phyloP scores from a whole-genome alignment of 2,329 filamentous ascomycete species.

The Orbilia oligospora region DNA sequence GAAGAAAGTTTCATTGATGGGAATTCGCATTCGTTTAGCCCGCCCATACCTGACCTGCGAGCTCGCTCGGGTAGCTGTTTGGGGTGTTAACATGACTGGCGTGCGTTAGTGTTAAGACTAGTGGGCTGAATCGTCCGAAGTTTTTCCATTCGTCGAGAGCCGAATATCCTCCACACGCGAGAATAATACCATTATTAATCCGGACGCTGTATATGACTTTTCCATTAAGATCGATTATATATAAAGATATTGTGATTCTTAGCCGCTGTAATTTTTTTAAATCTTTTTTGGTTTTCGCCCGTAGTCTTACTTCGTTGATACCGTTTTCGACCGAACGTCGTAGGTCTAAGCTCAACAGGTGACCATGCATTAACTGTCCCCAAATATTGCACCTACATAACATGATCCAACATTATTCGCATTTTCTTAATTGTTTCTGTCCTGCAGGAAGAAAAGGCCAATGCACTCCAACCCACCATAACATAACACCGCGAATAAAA shows the following conservation, averaged over 20 bases:
- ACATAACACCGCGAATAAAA: no score
- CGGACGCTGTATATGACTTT: neutral
- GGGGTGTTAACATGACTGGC: neutral
- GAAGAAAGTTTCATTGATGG: neutral
- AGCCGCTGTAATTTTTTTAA: conserved; percentile 6
- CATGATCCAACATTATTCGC: no score
- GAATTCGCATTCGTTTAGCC: neutral
- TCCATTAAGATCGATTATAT: neutral
- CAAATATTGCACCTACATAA: conserved; percentile 16
- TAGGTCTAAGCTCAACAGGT: conserved; percentile 6
- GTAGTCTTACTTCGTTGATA: no score
- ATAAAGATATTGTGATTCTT: conserved; percentile 7
- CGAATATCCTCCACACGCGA: neutral
- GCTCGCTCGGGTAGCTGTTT: neutral
- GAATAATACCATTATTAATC: conserved; percentile 13
- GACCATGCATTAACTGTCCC: conserved; percentile 20
- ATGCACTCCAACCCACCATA: neutral
- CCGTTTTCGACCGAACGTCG: neutral
- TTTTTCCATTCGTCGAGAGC: conserved; percentile 29
- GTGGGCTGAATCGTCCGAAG: conserved; percentile 36
- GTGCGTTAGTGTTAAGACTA: conserved; percentile 12
- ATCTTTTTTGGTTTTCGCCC: neutral
- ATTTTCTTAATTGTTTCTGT: neutral
- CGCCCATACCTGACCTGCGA: no score
- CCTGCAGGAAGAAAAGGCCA: neutral